Base-by-base conservation (phyloP, 306 rosid genomes). In the Cucumis melo region DNA sequence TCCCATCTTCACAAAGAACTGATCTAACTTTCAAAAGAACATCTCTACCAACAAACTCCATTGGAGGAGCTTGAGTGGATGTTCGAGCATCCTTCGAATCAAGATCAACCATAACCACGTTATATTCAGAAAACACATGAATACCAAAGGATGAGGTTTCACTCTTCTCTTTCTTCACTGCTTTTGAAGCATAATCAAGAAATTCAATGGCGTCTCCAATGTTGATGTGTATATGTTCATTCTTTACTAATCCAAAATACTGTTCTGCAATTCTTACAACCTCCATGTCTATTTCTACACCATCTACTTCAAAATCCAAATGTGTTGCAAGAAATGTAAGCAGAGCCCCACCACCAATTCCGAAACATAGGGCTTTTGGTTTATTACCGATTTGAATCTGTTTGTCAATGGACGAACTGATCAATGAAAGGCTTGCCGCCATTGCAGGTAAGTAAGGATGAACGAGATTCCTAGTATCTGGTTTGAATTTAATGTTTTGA, bases 321-420 rank as follows among this genome's bases (percentile, higher is more conserved):
- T 84, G 87, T 67, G 77, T 75, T 79, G 73, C 84, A 55, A 90
- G 82, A 81, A 93, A 93, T 21, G 87, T 39, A 10, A 83, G 81
- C 85, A 93, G 80, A 75, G 98, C 96, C 67, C 96, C 96, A 54
- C 98, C 97, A 15, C 97, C 98, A 80, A 93, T 90, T 62, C 98
- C 98, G 50, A 91, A 79, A 85, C 98, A 93, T 74, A 93, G 84
- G 74, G 90, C 93, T 77, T 84, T 87, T 0, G 96, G 91, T 68
- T 75, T 85, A 62, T 70, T 48, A 77, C 96, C 92, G 63, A 55
- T 78, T 61, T 19, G 86, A 79, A 88, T 77, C 63, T 19, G 77
- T 44, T 70, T 77, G 41, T 85, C 90, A 10, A 91, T 42, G 48
- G 64, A 36, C 17, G 78, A 56, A 82, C 79, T 65, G 50, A 85